Base-by-base conservation (phyloP, 768 basidiomycete species). In the Rhodotorula diobovata region DNA sequence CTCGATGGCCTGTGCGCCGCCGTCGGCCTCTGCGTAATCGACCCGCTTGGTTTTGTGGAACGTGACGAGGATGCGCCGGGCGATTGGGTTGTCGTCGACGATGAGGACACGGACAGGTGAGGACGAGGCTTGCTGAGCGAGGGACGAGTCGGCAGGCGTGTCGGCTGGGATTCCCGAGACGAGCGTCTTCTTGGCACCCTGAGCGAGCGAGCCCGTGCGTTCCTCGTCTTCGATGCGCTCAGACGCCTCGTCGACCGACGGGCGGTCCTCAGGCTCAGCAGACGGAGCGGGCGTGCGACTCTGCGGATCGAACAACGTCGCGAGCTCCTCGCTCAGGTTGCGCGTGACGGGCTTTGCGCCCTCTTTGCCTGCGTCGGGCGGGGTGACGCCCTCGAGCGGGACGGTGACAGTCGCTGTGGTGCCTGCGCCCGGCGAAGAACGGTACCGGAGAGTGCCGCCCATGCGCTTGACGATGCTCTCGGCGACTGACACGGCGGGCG, bases 11-110 rank as follows among this genome's bases (percentile, higher is more conserved):
- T 64, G 30, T 3, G 21, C 54, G 2, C 63, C 63, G 54, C 43
- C 63, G 32, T 21, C 20, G 7, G 63, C 63, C 18, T 64, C 54
- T 21, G 28, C 63, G 23, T 18, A 46, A 2, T 20, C 3, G 54
- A 45, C 18, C 28, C 20, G 8, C 35, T 41, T 56, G 9, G 53
- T 56, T 45, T 48, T 55, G 43, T 56, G 55, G n/a, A 15, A 64
- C 16, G 63, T 64, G 41, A 5, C 9, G 12, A 56, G 45, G 23
- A 64, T 32, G 10, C 63, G 53, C 12, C 63, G 41, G 4, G 63
- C 63, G 54, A 64, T 45, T 14, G 30, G 23, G 43, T 64, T 64
- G 55, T 64, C 63, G 45, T 64, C 63, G 12, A 64, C 54, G 41
- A 64, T 45, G 54, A 64, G 63, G 43, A 32, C 20, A 5, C 43